Evolutionary conservation across 164 flowering plant species (phyloP).

Genomic region (Tinospora cordifolia): DNA sequence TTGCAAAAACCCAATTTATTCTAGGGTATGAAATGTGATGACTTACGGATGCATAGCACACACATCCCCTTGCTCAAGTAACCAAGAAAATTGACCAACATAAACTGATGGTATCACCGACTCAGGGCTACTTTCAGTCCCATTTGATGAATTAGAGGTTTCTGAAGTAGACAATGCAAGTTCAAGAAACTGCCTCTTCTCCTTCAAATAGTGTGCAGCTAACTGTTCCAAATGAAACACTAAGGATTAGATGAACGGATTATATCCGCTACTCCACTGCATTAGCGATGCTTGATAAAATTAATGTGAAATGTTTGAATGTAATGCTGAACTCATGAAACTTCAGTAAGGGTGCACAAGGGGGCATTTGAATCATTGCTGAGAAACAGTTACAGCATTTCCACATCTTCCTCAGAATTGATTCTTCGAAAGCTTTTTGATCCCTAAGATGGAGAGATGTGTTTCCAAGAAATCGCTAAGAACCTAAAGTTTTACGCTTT

Average conservation of each 20-base stretch:
- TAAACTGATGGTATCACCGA: constrained; percentile 72
- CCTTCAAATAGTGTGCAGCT: constrained; percentile 76
- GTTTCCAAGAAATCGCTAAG: too few relatives aligned
- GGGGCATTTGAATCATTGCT: not conserved
- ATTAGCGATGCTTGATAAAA: not conserved
- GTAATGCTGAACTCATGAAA: not conserved
- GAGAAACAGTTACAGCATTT: not conserved
- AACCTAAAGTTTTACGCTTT: too few relatives aligned
- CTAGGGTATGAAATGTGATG: not conserved
- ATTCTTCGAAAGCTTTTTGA: not conserved
- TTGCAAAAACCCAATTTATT: constrained; percentile 2
- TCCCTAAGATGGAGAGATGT: not conserved
- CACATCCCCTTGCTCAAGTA: constrained; percentile 62
- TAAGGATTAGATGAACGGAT: not conserved
- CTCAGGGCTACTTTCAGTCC: constrained; percentile 45
- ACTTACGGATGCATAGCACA: constrained; percentile 65
- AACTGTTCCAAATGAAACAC: constrained; percentile 38
- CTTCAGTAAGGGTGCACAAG: not conserved
- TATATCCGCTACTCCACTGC: not conserved
- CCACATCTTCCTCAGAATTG: not conserved
- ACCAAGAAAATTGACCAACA: constrained; percentile 76
- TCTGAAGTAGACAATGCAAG: constrained; percentile 51
- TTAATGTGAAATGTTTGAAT: not conserved
- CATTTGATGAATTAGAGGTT: constrained; percentile 20
- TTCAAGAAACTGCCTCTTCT: constrained; percentile 65